Evolutionary conservation across 192 early-diverging fungal genomes (phyloP), one percentile per base, ranked within the genome.

Genomic region (Mortierella claussenii): DNA sequence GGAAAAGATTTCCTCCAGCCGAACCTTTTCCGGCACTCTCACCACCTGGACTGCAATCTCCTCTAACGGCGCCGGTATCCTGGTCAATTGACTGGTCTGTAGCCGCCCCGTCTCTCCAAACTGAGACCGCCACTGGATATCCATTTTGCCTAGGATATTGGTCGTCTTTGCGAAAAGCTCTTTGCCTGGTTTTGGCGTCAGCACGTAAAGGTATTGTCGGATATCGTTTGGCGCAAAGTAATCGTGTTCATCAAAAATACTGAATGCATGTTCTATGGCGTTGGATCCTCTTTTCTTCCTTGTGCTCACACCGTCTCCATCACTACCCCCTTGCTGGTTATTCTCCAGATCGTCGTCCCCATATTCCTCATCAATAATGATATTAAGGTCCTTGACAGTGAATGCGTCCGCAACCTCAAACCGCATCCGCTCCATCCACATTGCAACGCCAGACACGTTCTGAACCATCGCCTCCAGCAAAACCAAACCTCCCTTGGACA

Each of bases 381-480:
- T 55, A 62, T 93, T 95, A 6, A 96, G 59, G 71, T 94, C 93
- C 47, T 83, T 64, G 42, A 80, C 86, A 4, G 78, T 58, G 79
- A 96, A 98, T 36, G 90, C 82, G 24, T 89, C 87, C 6, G 85
- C 86, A 2, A 93, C 68, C 49, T 97, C 96, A 69, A 98, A 98
- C 18, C 86, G 81, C 85, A 98, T 88, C 17, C 88, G 81, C 65
- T 98, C 96, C 48, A 98, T 79, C 76, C 81, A 94, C 94, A 98
- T 93, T 13, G 89, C 81, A 6, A 76, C 82, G 4, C 79, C 85
- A 2, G 93, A 87, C 17, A 94, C 88, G 75, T 98, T 98, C 71
- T 96, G 93, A 15, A 98, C 86, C 80, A 97, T 94, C n/a, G 93
- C 93, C 78, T 98, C 97, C 46, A 98, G 80, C 67, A 95, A 90